Conservation (phyloP, 2,329 filamentous ascomycete genomes). For the Tricladium varicosporioides region DNA sequence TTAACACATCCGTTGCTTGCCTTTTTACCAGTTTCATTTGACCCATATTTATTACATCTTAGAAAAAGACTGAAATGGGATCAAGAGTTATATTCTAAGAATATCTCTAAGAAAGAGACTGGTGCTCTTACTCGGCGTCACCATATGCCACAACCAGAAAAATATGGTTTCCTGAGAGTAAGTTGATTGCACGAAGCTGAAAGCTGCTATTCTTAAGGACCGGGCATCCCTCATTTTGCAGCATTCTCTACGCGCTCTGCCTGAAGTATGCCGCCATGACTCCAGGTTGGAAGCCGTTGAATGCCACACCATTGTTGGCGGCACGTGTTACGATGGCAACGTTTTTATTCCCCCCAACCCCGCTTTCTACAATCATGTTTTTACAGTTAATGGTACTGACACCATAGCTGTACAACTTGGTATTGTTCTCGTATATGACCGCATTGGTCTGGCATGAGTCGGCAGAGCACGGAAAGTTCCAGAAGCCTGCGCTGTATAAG, state of each 20-base stretch:
- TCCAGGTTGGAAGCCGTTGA: background rate
- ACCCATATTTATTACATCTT: no score
- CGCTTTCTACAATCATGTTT: background rate
- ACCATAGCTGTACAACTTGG: background rate
- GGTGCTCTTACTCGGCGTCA: no score
- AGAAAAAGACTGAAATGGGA: no score
- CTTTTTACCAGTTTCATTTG: no score
- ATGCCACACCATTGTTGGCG: background rate
- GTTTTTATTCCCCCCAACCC: background rate
- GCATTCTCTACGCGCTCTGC: background rate
- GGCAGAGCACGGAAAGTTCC: background rate
- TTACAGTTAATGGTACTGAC: background rate
- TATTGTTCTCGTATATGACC: background rate
- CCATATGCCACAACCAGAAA: no score
- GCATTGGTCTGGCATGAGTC: background rate
- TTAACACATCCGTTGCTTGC: no score
- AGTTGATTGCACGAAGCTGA: no score
- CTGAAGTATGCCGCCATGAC: background rate
- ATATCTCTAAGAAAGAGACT: no score
- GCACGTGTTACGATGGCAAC: background rate
- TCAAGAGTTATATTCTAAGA: no score
- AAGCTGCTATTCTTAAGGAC: no score
- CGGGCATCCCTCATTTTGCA: background rate
- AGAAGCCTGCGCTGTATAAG: slow-evolving; percentile 51
- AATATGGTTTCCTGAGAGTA: no score